phyloP scores from a whole-genome alignment of 306 rosid species.

The Boehmeria nivea region DNA sequence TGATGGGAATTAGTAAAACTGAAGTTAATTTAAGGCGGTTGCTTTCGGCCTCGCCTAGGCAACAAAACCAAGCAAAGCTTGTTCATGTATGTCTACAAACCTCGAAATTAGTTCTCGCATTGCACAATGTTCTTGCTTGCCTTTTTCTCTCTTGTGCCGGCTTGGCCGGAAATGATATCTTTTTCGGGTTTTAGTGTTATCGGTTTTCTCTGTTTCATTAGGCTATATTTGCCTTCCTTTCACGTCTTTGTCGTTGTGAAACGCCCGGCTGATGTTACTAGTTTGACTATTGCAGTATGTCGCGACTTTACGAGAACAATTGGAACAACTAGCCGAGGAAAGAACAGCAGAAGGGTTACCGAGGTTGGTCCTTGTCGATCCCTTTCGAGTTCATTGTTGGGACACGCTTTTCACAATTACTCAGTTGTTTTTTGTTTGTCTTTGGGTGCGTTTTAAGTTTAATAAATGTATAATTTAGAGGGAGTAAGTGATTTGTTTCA shows the following conservation, averaged over 20 bases:
- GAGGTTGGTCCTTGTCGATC: slow-evolving; percentile 34
- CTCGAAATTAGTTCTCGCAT: too few species aligned
- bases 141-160: not conserved
- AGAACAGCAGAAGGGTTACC: slow-evolving; percentile 74
- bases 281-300: slow-evolving; percentile 50
- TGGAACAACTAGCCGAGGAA: slow-evolving; percentile 84
- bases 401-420: too few species aligned
- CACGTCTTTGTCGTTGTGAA: not conserved
- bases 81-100: slow-evolving; percentile 64
- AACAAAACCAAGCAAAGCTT: slow-evolving; percentile 78
- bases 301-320: slow-evolving; percentile 73
- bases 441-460: too few species aligned
- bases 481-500: not conserved
- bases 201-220: too few species aligned
- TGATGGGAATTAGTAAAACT: slow-evolving; percentile 70
- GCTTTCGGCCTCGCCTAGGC: slow-evolving; percentile 82
- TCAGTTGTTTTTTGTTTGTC: too few species aligned
- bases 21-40: slow-evolving; percentile 86
- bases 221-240: too few species aligned
- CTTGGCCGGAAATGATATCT: too few species aligned
- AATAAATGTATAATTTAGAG: not conserved
- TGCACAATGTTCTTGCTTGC: too few species aligned
- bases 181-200: too few species aligned
- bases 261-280: not conserved
- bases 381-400: too few species aligned